Evolutionary conservation across 352 stramenopile species (phyloP).

Genomic region (Globisporangium canariense): DNA sequence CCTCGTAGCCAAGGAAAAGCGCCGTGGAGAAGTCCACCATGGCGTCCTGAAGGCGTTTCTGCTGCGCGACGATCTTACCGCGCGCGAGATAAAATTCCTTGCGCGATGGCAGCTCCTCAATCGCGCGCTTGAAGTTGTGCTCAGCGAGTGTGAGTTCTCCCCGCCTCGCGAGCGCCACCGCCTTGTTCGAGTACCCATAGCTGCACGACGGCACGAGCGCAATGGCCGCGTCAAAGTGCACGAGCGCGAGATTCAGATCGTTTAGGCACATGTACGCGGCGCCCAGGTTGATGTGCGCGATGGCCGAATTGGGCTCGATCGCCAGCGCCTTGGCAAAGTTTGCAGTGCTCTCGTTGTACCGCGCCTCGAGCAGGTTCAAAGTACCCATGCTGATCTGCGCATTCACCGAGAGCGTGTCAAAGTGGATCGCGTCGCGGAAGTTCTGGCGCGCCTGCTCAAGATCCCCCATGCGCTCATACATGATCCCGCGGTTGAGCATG

Average conservation of each 20-base stretch:
- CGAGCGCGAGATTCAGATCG: slow-evolving; percentile 28
- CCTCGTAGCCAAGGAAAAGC: slow-evolving; percentile 67
- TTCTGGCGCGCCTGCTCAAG: slow-evolving; percentile 47
- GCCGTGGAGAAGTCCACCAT: slow-evolving; percentile 81
- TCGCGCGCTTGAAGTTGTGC: slow-evolving; percentile 57
- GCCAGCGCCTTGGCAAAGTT: slow-evolving; percentile 43
- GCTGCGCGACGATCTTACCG: slow-evolving; percentile 64
- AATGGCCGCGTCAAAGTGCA: slow-evolving; percentile 54
- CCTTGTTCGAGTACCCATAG: slow-evolving; percentile 70
- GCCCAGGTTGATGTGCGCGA: slow-evolving; percentile 62
- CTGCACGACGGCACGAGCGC: slow-evolving; percentile 47
- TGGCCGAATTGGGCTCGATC: slow-evolving; percentile 43
- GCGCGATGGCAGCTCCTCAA: slow-evolving; percentile 59
- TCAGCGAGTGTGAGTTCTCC: slow-evolving; percentile 43
- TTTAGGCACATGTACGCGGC: slow-evolving; percentile 42
- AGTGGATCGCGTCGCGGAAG: slow-evolving; percentile 61
- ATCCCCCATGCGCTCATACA: slow-evolving; percentile 52
- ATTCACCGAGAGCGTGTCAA: slow-evolving; percentile 56
- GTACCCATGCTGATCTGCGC: slow-evolving; percentile 64
- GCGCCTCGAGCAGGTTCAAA: slow-evolving; percentile 38
- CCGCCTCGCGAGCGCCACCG: slow-evolving; percentile 36
- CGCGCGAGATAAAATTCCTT: slow-evolving; percentile 67
- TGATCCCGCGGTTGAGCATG: slow-evolving; percentile 66
- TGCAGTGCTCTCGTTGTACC: slow-evolving; percentile 30
- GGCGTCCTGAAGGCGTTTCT: slow-evolving; percentile 71